Evolutionary conservation across 139 green algal species (phyloP), one percentile per base, ranked within the genome.

Genomic region (Bryopsis sp.): DNA sequence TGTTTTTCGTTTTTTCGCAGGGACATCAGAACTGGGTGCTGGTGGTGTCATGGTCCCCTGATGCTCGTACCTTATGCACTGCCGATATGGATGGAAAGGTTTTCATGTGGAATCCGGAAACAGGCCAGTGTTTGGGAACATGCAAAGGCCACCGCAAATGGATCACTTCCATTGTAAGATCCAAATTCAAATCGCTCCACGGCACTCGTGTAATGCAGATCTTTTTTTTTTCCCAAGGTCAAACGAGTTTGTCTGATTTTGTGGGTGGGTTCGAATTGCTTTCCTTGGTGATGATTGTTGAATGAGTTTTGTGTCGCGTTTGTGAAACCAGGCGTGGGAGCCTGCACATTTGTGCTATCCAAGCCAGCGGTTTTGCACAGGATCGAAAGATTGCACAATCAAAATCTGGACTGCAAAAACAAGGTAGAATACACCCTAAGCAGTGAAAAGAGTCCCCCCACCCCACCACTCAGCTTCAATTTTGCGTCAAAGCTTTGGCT

Each of bases 111-210:
- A 78, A 96, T 36, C 76, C 90, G 15, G 34, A 58, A 0, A 86
- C 70, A 7, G 83, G 81, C 3, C 65, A 82, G 43, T 64, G 78
- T 0, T 31, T 84, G 26, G 89, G 88, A 1, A 48, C 72, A 26
- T 95, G 93, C 73, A 82, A 79, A 71, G 94, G 85, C 2, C 94
- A 99, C 74, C 82, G 77, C n/a, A 97, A 98, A 76, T 95, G 84
- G 76, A 89, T 99, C 48, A 95, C 86, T 2, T 82, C 73, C 1
- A 38, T 98, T 24, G 81, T 84, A 57, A 34, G 74, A 67, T 19
- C 11, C 15, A 39, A 43, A 46, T 43, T 22, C n/a, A n/a, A n/a
- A n/a, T n/a, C n/a, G n/a, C n/a, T n/a, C n/a, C n/a, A n/a, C n/a
- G n/a, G n/a, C n/a, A n/a, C n/a, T n/a, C n/a, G n/a, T n/a, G n/a